These are phyloP conservation scores for Hymenoscyphus repandus DNA, from an alignment of 2,329 filamentous ascomycete species.

Conservation along the genomic window DNA sequence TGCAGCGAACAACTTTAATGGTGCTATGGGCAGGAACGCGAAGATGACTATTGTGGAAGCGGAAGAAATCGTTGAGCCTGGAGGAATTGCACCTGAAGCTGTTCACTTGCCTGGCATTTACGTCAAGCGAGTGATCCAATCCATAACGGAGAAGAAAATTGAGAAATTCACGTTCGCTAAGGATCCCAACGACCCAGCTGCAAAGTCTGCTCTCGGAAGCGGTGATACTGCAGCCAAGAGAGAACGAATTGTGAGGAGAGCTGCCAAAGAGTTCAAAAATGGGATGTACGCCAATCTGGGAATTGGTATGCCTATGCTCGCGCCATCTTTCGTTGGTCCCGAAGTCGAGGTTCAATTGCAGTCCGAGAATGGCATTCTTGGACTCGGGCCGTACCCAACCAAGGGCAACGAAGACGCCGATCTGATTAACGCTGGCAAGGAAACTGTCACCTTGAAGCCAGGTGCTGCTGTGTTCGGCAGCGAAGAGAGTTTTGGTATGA, in stretches of 20 bases:
- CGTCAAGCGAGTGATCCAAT: constrained; percentile 82
- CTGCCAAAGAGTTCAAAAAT: constrained; percentile 89
- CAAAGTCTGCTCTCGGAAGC: constrained; percentile 30
- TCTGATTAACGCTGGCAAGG: constrained; percentile 89
- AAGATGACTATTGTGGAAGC: constrained; percentile 89
- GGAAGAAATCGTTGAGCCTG: constrained; percentile 85
- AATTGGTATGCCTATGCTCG: constrained; percentile 91
- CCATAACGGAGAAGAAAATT: constrained; percentile 72
- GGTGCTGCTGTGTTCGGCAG: constrained; percentile 79
- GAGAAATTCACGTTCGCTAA: constrained; percentile 81
- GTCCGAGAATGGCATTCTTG: constrained; percentile 77
- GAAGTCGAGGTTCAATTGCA: constrained; percentile 78
- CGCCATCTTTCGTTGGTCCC: constrained; percentile 74
- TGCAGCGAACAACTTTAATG: constrained; percentile 88
- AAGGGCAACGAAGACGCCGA: constrained; percentile 79
- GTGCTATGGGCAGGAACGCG: constrained; percentile 87
- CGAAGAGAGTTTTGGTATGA: constrained; percentile 92
- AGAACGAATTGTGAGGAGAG: constrained; percentile 77
- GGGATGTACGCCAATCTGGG: constrained; percentile 93
- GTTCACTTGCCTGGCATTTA: constrained; percentile 89
- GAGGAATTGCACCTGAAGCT: constrained; percentile 76
- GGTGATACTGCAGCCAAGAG: constrained; percentile 54
- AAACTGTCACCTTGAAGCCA: constrained; percentile 78
- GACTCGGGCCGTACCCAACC: constrained; percentile 64
- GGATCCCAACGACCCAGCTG: constrained; percentile 31